Conservation (phyloP, 352 stramenopile species). For the Globisporangium echinulatum region DNA sequence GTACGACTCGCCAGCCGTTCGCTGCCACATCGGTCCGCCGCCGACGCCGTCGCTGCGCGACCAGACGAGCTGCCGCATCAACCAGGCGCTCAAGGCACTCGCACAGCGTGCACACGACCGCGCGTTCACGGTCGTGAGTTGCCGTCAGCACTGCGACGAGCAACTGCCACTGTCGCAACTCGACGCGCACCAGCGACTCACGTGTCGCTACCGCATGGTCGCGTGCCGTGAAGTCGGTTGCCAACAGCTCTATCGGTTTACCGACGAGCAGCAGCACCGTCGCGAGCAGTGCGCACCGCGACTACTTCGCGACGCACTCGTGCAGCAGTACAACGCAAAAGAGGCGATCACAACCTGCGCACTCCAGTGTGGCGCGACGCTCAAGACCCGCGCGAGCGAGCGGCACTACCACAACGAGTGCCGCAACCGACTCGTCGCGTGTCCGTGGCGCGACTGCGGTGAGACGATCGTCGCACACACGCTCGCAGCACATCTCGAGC, state of each 20-base stretch:
- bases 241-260: slow-evolving; percentile 24
- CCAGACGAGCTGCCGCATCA: slow-evolving; percentile 58
- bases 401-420: slow-evolving; percentile 42
- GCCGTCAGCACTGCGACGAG: slow-evolving; percentile 38
- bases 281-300: slow-evolving; percentile 28
- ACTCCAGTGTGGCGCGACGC: slow-evolving; percentile 25
- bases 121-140: slow-evolving; percentile 28
- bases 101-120: slow-evolving; percentile 48
- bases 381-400: slow-evolving; percentile 30
- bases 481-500: slow-evolving; percentile 25
- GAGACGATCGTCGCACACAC: slow-evolving; percentile 44
- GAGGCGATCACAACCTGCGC: slow-evolving; percentile 35
- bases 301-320: slow-evolving; percentile 32
- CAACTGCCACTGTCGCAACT: slow-evolving; percentile 26
- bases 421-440: slow-evolving; percentile 34
- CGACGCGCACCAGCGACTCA: slow-evolving; percentile 42
- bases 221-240: slow-evolving; percentile 47
- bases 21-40: slow-evolving; percentile 41
- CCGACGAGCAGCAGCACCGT: slow-evolving; percentile 25
- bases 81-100: slow-evolving; percentile 59
- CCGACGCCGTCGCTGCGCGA: slow-evolving; percentile 59
- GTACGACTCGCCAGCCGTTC: slow-evolving; percentile 38
- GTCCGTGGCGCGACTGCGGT: slow-evolving; percentile 38
- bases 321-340: slow-evolving; percentile 28
- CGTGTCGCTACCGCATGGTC: slow-evolving; percentile 47